These are phyloP conservation scores for Klebsormidium nitens DNA, from an alignment of 139 green algal species.

Conservation along the genomic window DNA sequence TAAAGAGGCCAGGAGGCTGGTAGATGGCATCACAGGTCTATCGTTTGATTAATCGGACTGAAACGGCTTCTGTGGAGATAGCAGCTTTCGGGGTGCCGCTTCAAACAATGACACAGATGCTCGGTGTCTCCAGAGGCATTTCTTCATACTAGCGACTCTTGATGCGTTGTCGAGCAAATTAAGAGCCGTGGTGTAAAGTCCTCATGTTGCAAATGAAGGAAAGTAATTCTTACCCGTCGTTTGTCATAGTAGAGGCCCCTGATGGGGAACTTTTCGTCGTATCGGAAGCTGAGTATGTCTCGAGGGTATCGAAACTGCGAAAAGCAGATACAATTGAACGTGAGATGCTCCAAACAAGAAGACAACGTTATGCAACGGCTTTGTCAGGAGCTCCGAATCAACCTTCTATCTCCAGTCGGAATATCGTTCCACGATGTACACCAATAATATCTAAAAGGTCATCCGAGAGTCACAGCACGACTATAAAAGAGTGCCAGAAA, in stretches of 20 bases:
- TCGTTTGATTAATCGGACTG: too few relatives aligned
- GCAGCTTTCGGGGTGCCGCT: too few relatives aligned
- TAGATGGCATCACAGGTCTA: too few relatives aligned
- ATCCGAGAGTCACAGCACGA: neutral
- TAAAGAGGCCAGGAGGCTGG: too few relatives aligned
- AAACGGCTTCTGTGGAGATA: too few relatives aligned
- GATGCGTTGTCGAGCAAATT: too few relatives aligned
- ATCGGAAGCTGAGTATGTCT: conserved; percentile 19
- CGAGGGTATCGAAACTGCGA: conserved; percentile 17
- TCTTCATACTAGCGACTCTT: too few relatives aligned
- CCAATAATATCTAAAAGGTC: neutral
- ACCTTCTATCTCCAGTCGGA: neutral
- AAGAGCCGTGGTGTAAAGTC: too few relatives aligned
- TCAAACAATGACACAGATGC: too few relatives aligned
- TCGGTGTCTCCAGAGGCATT: too few relatives aligned
- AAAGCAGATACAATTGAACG: neutral
- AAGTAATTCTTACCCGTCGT: too few relatives aligned
- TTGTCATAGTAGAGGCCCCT: conserved; percentile 29
- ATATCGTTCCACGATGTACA: neutral
- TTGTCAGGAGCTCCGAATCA: neutral
- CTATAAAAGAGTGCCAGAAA: neutral
- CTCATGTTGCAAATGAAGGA: too few relatives aligned
- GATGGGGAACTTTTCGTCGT: conserved; percentile 25
- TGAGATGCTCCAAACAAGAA: neutral
- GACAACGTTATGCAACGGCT: neutral